Evolutionary conservation across 2,329 filamentous ascomycete species (phyloP), one percentile per base, ranked within the genome.

Genomic region (Penicillium nordicum): DNA sequence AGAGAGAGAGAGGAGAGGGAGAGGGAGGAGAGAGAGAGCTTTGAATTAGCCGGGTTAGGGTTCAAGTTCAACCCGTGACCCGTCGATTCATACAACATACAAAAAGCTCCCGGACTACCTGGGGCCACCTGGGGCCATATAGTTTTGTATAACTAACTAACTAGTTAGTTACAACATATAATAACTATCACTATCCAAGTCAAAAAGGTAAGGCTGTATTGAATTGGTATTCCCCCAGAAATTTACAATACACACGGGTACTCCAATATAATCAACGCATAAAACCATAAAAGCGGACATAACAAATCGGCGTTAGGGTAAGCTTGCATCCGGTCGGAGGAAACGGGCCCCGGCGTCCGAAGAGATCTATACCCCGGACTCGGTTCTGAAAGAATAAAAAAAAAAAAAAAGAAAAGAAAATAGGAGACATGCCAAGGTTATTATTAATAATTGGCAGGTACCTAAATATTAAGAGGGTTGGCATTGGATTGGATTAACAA

Each of bases 281-380:
- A 32, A 8, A 21, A 21, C 21, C 21, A 21, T 21, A 21, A 21
- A 21, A 32, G 18, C 53, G 38, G 53, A 55, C 23, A 38, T 51
- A 45, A 37, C 21, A 41, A n/a, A 2, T 30, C 53, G 59, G 61
- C 46, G 44, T 51, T 55, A 47, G 51, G 52, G 46, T 36, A 44
- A 46, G 25, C 30, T 21, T 38, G 34, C 55, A 61, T 64, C 60
- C 62, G 59, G 42, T 63, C 63, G 63, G 63, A 57, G 30, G 40
- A 30, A 58, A 58, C 55, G 58, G 46, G 50, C 55, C 57, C 63
- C 63, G 63, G 56, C 29, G 41, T 45, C 63, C 63, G 63, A 61
- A 61, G 18, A 40, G 45, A 7, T 29, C 42, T 53, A 41, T 64
- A 63, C 63, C 63, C 63, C 62, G 44, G 63, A 64, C 59, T 63